phyloP scores from a whole-genome alignment of 163 green algal species.

The Chlorella variabilis region DNA sequence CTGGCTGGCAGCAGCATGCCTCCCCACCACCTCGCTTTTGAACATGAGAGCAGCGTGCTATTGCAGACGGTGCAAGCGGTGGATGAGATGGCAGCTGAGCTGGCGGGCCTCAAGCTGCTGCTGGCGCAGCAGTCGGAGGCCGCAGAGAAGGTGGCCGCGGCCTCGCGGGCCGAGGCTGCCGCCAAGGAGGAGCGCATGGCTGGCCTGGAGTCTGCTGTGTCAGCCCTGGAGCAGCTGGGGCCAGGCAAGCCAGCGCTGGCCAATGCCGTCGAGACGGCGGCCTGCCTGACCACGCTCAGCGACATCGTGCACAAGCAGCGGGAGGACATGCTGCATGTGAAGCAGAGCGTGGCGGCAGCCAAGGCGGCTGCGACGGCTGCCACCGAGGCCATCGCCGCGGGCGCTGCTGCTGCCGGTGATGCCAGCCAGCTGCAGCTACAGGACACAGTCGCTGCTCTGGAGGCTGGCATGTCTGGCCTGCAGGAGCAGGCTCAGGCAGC shows the following conservation, averaged over 20 bases:
- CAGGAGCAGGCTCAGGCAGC: neutral
- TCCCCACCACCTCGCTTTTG: no score
- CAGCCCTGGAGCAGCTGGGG: neutral
- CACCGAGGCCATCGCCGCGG: neutral
- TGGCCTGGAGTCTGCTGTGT: neutral
- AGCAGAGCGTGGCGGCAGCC: neutral
- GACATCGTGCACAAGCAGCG: slow-evolving; percentile 7
- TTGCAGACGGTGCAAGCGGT: neutral
- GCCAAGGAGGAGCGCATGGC: neutral
- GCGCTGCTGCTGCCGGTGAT: neutral
- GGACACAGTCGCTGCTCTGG: neutral
- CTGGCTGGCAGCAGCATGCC: neutral
- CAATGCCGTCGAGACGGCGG: neutral
- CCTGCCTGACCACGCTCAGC: neutral
- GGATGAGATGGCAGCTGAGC: slow-evolving; percentile 8
- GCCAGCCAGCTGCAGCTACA: neutral
- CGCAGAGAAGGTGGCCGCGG: neutral
- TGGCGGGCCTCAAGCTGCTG: slow-evolving; percentile 11
- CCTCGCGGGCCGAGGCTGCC: neutral
- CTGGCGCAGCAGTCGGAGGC: slow-evolving; percentile 30
- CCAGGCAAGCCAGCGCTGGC: neutral
- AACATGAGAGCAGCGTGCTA: neutral
- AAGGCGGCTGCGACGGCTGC: neutral
- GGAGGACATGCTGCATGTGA: neutral
- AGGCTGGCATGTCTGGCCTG: neutral